Base-by-base conservation (phyloP, 306 rosid species). In the Gastrolobium villosum region DNA sequence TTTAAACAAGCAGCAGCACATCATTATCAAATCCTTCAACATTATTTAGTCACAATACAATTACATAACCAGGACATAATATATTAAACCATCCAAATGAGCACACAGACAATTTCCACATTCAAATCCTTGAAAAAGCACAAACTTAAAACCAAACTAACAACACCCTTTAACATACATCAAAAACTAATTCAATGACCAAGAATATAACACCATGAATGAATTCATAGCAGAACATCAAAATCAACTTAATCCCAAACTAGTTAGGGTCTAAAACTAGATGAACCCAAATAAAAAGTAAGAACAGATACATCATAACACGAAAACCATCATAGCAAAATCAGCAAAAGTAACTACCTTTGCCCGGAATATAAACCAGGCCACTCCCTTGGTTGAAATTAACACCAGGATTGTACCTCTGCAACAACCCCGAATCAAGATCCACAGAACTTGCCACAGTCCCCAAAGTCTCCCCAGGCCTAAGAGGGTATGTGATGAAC, bases 401-500 rank as follows among this genome's bases (percentile, higher is more conserved):
- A 37, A 87, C 92, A 36, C 44, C 30, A 4, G 84, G 90, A 75
- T 95, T 95, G 70, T 90, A 92, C 1, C 74, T 65, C 89, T 75
- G 89, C 74, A 95, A 81, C 88, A 87, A 60, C 4, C 37, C 63
- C 0, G 74, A 0, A 28, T 80, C 82, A 70, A 92, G 32, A 1
- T 30, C 34, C 10, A 26, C 45, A 0, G 0, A 0, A 0, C 0
- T 3, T 0, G 91, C 82, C 48, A 93, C 80, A 0, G 84, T 4
- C 35, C 63, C 72, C 86, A 88, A 65, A 65, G 6, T 90, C 4
- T 95, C 90, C 30, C 65, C 78, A 0, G 74, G 61, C 71, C 84
- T 60, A 45, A 95, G 88, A 1, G 99, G 98, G 66, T 88, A 95
- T 0, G 97, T 91, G 0, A 90, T 28, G 43, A 95, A 95, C 90